These are phyloP conservation scores for Syzygium oleosum DNA, from an alignment of 345 rosid species.

Conservation along the genomic window DNA sequence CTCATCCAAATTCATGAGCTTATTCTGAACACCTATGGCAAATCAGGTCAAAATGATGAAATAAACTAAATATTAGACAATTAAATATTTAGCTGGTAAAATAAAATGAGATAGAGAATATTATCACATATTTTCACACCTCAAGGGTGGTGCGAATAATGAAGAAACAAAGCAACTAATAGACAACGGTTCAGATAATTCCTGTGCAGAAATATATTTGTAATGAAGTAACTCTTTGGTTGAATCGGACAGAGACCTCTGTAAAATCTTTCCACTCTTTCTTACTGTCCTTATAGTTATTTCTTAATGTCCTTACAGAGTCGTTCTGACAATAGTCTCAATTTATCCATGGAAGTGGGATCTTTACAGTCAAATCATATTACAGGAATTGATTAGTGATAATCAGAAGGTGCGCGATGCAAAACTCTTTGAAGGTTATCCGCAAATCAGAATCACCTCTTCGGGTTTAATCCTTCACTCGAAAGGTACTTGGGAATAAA, in stretches of 20 bases:
- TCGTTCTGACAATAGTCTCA: background rate
- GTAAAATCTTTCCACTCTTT: background rate
- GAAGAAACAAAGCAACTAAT: background rate
- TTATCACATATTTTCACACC: background rate
- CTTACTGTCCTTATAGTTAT: background rate
- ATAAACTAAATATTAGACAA: background rate
- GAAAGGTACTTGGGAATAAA: background rate
- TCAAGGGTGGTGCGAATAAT: background rate
- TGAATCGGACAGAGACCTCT: background rate
- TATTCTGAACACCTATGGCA: constrained; percentile 75
- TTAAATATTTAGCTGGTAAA: background rate
- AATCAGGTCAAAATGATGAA: constrained; percentile 6
- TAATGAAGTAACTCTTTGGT: background rate
- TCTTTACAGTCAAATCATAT: background rate
- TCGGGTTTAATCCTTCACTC: background rate
- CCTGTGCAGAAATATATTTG: background rate
- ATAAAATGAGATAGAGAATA: background rate
- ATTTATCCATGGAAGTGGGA: background rate
- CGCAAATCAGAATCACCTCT: background rate
- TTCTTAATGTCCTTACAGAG: background rate
- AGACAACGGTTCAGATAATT: background rate
- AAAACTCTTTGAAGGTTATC: background rate
- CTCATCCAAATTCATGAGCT: constrained; percentile 67
- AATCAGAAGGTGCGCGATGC: background rate
- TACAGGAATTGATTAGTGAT: background rate